A percentile compares a stretch with the other conserved stretches of the same genome.
Evolutionary conservation across 768 basidiomycete species (phyloP).

Genomic region (Tricholoma terreum): DNA sequence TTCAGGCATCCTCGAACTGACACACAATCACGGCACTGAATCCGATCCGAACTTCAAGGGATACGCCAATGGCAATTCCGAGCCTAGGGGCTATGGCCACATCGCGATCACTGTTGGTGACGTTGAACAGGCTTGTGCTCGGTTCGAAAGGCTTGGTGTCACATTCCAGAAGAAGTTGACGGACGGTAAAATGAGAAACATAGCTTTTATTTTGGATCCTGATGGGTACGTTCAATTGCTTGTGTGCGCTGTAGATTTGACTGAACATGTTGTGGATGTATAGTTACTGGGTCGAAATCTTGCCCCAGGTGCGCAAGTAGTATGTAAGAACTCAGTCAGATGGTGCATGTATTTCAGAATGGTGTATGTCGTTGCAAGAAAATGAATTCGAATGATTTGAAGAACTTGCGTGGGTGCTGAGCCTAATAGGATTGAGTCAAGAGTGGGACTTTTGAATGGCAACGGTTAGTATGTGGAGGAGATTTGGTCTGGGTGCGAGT

Average conservation of each 20-base stretch:
- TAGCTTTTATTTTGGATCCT: constrained; percentile 84
- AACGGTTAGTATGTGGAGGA: too few relatives aligned
- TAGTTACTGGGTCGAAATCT: constrained; percentile 62
- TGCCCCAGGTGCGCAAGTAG: constrained; percentile 28
- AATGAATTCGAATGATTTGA: neutral
- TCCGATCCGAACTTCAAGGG: constrained; percentile 72
- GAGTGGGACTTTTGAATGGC: too few relatives aligned
- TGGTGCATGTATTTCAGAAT: too few relatives aligned
- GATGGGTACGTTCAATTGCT: constrained; percentile 54
- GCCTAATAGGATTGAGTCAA: too few relatives aligned
- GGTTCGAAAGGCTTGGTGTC: constrained; percentile 79
- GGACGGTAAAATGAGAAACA: constrained; percentile 83
- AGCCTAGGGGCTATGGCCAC: constrained; percentile 83
- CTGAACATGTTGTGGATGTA: neutral
- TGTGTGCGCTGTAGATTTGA: too few relatives aligned
- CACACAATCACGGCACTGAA: constrained; percentile 91
- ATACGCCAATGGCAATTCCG: constrained; percentile 83
- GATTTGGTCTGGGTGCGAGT: constrained; percentile 8
- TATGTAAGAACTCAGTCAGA: too few relatives aligned
- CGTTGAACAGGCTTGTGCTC: constrained; percentile 76
- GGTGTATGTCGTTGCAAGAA: too few relatives aligned
- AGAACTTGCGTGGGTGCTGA: too few relatives aligned
- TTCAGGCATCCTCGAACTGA: constrained; percentile 79
- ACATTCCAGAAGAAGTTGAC: constrained; percentile 82
- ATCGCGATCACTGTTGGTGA: constrained; percentile 85